Evolutionary conservation across 805 yeast species (phyloP).

Genomic region (Ascoidea asiatica): DNA sequence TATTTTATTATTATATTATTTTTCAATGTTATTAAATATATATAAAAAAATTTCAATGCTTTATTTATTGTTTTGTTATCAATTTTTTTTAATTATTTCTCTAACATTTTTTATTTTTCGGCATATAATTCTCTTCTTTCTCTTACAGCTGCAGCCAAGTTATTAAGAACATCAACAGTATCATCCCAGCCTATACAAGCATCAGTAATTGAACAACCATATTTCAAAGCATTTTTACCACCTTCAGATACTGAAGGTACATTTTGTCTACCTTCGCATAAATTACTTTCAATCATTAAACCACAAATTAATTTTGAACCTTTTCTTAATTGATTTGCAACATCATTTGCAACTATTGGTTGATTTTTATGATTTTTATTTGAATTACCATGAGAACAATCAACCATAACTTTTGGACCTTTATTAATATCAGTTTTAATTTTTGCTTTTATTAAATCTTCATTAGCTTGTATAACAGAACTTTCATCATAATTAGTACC

Average conservation of each 20-base stretch:
- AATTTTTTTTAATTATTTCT: too few species aligned
- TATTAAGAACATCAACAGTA: slow-evolving; percentile 68
- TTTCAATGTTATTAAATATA: too few species aligned
- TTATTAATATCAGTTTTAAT: slow-evolving; percentile 14
- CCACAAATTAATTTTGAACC: slow-evolving; percentile 83
- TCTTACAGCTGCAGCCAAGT: slow-evolving; percentile 73
- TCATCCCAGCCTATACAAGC: slow-evolving; percentile 91
- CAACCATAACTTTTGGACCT: slow-evolving; percentile 70
- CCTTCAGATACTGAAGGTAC: slow-evolving; percentile 47
- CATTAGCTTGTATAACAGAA: slow-evolving; percentile 42
- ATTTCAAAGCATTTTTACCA: slow-evolving; percentile 49
- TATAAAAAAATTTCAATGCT: too few species aligned
- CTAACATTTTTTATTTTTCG: slow-evolving; percentile 12
- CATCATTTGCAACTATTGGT: slow-evolving; percentile 77
- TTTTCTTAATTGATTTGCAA: slow-evolving; percentile 65
- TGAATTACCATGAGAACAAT: slow-evolving; percentile 97
- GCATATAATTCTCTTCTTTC: slow-evolving; percentile 43
- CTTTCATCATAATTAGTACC: slow-evolving; percentile 84
- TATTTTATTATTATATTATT: too few species aligned
- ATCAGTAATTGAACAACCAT: slow-evolving; percentile 96
- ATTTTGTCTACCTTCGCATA: slow-evolving; percentile 83
- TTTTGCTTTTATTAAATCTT: slow-evolving; percentile 24
- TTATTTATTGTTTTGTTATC: too few species aligned
- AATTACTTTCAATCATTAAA: slow-evolving; percentile 89
- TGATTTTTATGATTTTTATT: slow-evolving; percentile 89